A percentile compares a stretch with the other conserved stretches of the same genome.
These are phyloP conservation scores for Kalaharituber pfeilii DNA, from an alignment of 2,329 filamentous ascomycete species.

Conservation along the genomic window DNA sequence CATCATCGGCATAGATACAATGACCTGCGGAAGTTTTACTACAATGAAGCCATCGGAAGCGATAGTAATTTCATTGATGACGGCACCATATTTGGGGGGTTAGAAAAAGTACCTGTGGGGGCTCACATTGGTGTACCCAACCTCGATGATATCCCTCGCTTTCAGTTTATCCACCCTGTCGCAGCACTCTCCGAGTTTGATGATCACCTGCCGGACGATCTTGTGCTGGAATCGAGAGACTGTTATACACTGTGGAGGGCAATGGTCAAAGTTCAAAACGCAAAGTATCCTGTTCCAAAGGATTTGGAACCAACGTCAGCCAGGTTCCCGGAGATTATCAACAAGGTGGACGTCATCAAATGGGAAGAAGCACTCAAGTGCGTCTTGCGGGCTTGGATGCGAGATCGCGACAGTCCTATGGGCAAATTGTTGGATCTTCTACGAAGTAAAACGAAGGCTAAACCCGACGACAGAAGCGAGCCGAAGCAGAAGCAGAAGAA, in stretches of 20 bases:
- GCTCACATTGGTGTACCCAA: slow-evolving; percentile 3
- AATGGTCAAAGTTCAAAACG: slow-evolving; percentile 42
- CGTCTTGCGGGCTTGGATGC: slow-evolving; percentile 44
- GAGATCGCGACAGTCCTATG: slow-evolving; percentile 36
- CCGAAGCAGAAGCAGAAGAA: neutral
- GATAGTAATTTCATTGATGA: slow-evolving; percentile 26
- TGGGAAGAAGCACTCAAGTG: slow-evolving; percentile 49
- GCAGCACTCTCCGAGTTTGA: slow-evolving; percentile 43
- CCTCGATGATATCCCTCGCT: slow-evolving; percentile 33
- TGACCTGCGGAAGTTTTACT: slow-evolving; percentile 59
- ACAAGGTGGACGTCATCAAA: slow-evolving; percentile 46
- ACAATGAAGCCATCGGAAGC: slow-evolving; percentile 33
- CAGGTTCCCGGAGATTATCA: slow-evolving; percentile 34
- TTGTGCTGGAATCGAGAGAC: slow-evolving; percentile 53
- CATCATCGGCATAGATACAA: slow-evolving; percentile 54
- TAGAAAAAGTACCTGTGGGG: neutral
- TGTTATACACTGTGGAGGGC: slow-evolving; percentile 47
- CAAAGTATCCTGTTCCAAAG: slow-evolving; percentile 34
- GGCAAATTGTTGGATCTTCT: slow-evolving; percentile 29
- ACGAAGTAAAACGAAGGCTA: neutral
- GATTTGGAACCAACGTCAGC: slow-evolving; percentile 28
- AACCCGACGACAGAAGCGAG: neutral
- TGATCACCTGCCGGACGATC: slow-evolving; percentile 47
- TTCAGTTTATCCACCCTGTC: slow-evolving; percentile 49
- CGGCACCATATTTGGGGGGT: slow-evolving; percentile 24